These are phyloP conservation scores for Pachysandra terminalis DNA, from an alignment of 164 flowering plant species.

Conservation along the genomic window DNA sequence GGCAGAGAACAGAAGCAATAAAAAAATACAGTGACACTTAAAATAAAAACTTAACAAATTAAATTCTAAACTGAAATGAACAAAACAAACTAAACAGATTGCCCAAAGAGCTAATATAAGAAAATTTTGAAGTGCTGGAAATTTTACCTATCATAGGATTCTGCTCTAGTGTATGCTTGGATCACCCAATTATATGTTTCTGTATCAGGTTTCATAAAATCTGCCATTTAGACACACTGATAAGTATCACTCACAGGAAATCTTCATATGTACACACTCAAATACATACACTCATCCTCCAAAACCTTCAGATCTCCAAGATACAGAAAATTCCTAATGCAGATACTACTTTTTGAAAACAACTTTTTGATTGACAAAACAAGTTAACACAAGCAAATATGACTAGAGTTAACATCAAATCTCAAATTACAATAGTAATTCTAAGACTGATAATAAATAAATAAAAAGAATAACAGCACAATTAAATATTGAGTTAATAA, in stretches of 20 bases:
- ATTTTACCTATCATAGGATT: conserved; percentile 88
- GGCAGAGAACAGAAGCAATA: no score
- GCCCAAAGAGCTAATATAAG: neutral
- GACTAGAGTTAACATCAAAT: neutral
- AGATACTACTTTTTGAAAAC: neutral
- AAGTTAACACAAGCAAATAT: neutral
- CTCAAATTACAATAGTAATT: neutral
- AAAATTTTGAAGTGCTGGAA: neutral
- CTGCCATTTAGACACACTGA: conserved; percentile 37
- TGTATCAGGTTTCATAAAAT: conserved; percentile 89
- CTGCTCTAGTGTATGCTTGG: conserved; percentile 97
- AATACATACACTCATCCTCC: neutral
- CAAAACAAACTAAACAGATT: neutral
- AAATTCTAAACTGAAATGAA: neutral
- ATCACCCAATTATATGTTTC: conserved; percentile 97
- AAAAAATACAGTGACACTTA: neutral
- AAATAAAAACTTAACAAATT: neutral
- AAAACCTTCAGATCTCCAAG: neutral
- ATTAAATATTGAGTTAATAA: no score
- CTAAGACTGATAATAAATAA: neutral
- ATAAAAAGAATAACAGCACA: neutral
- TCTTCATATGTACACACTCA: neutral
- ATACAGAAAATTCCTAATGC: neutral
- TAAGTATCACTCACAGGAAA: neutral
- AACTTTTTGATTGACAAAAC: neutral